These are phyloP conservation scores for Butyriboletus loyo DNA, from an alignment of 768 basidiomycete genomes.

Conservation along the genomic window DNA sequence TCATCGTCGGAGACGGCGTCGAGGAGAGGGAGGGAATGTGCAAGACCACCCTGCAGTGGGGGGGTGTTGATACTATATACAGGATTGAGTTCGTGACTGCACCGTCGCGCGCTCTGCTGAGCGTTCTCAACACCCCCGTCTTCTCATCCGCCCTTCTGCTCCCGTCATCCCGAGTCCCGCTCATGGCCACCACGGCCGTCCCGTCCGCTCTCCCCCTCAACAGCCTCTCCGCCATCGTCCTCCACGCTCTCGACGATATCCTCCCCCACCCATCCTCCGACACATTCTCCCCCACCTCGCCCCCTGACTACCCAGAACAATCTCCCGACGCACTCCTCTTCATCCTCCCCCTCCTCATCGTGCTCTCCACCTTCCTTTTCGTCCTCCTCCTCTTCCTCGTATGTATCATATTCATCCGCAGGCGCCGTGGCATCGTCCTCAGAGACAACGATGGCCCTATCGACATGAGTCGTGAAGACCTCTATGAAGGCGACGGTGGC, in stretches of 20 bases:
- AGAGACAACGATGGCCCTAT: slow-evolving; percentile 89
- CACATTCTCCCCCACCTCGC: not conserved
- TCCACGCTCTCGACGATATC: slow-evolving; percentile 3
- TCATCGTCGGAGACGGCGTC: slow-evolving; percentile 33
- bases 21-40: not conserved
- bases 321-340: slow-evolving; percentile 71
- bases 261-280: slow-evolving; percentile 2
- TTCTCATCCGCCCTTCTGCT: not conserved
- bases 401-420: slow-evolving; percentile 81
- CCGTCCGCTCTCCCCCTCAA: not conserved
- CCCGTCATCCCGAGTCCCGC: not conserved
- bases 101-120: not conserved
- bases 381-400: slow-evolving; percentile 89
- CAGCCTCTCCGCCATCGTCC: slow-evolving; percentile 4
- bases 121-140: not conserved
- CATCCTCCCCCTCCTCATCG: slow-evolving; percentile 90
- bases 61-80: slow-evolving; percentile 17
- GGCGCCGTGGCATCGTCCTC: slow-evolving; percentile 72
- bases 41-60: slow-evolving; percentile 8
- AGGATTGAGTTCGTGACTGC: slow-evolving; percentile 17
- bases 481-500: slow-evolving; percentile 88
- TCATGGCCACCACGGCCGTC: slow-evolving; percentile 9
- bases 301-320: slow-evolving; percentile 22
- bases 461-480: slow-evolving; percentile 89
- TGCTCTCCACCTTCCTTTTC: slow-evolving; percentile 89